Evolutionary conservation across 805 yeast genomes (phyloP).

Genomic region (Metschnikowia gelsemii): DNA sequence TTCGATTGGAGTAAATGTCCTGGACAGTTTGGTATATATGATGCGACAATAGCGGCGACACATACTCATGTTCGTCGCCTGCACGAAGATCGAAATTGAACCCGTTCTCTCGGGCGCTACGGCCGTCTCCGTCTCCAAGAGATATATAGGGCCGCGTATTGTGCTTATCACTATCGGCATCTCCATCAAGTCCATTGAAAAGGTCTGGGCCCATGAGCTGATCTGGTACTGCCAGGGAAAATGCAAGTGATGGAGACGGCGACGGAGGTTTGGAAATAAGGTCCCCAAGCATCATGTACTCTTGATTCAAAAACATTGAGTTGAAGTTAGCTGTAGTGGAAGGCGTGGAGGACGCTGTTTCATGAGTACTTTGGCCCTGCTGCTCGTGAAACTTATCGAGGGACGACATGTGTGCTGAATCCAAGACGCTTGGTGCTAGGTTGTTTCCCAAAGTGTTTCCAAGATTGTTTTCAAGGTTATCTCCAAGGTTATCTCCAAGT

Average conservation of each 20-base stretch:
- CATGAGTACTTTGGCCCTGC: slow-evolving; percentile 2
- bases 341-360: slow-evolving; percentile 16
- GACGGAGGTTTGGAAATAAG: slow-evolving; percentile 42
- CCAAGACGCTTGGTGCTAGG: neutral
- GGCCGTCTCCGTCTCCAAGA: slow-evolving; percentile 27
- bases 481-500: no score
- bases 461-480: no score
- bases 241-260: slow-evolving; percentile 32
- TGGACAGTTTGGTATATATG: slow-evolving; percentile 53
- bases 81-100: slow-evolving; percentile 14
- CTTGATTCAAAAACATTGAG: slow-evolving; percentile 50
- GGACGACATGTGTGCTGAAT: slow-evolving; percentile 1
- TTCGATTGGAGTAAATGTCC: slow-evolving; percentile 48
- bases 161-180: slow-evolving; percentile 6
- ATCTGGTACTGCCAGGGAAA: slow-evolving; percentile 11
- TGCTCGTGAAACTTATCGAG: slow-evolving; percentile 5
- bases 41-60: slow-evolving; percentile 56
- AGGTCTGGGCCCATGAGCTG: slow-evolving; percentile 15
- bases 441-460: no score
- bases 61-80: slow-evolving; percentile 38
- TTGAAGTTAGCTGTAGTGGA: slow-evolving; percentile 27
- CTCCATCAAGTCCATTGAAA: slow-evolving; percentile 12
- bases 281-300: slow-evolving; percentile 52
- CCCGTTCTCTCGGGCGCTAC: slow-evolving; percentile 12
- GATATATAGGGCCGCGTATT: slow-evolving; percentile 43